Base-by-base conservation (phyloP, 768 basidiomycete species). In the Tylopilus sp. region DNA sequence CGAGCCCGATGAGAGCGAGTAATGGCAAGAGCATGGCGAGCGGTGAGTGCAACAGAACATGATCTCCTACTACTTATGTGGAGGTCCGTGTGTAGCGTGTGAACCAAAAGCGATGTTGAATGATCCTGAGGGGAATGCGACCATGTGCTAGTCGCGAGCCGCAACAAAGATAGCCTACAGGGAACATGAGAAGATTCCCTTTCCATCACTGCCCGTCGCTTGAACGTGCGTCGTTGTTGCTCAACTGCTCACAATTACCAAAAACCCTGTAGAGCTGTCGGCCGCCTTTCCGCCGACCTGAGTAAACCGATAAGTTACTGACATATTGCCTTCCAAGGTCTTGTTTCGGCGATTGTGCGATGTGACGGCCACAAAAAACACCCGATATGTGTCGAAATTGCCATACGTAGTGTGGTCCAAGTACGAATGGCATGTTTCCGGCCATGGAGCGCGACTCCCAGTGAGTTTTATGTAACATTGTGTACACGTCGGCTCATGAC, bases 1-100 rank as follows among this genome's bases (percentile, higher is more conserved):
- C 57, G 20, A 68, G 40, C 20, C 56, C 56, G 5, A 55, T 28
- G 23, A 68, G 50, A 22, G 52, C 42, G 38, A 64, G 26, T 3
- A 62, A 23, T 22, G 31, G 47, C 6, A 68, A n/a, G 20, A 62
- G 22, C 59, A 63, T 61, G 3, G 28, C 3, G 28, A 28, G 28
- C 28, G 28, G 3, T 8, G 21, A 2, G 2, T 38, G 25, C 3
- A 26, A 15, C 8, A 5, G 44, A 15, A 31, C 35, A 21, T 20
- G 11, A 20, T 28, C 2, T 28, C 9, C 23, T 4, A 25, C n/a
- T 59, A 31, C 30, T 52, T 44, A 57, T 55, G 25, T 25, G 9
- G 28, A 28, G 8, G 8, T 18, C 10, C n/a, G 18, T 18, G 18
- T 35, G 13, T 4, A 15, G 36, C 36, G 36, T 38, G 36, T 18